Conservation (phyloP, 2,329 filamentous ascomycete genomes). For the Aureobasidium mangrovei region DNA sequence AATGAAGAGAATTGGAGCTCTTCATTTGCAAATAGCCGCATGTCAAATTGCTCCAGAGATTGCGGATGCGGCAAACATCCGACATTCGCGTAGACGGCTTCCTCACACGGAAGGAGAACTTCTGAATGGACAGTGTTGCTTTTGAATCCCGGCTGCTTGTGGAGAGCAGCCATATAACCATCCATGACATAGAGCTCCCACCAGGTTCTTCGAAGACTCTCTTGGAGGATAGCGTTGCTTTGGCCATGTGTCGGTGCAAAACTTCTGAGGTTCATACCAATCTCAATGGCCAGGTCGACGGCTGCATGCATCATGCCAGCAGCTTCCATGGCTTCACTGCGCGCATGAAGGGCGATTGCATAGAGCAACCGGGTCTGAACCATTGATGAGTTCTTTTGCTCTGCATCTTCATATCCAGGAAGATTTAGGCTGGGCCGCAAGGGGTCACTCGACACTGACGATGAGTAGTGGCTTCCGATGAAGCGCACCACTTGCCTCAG, state of each 20-base stretch:
- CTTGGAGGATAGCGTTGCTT: slow-evolving; percentile 61
- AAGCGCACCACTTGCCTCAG: slow-evolving; percentile 49
- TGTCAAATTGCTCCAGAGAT: slow-evolving; percentile 67
- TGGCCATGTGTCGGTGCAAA: slow-evolving; percentile 58
- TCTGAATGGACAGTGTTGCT: slow-evolving; percentile 59
- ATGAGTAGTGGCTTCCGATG: slow-evolving; percentile 47
- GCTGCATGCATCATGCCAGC: slow-evolving; percentile 58
- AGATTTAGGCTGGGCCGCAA: slow-evolving; percentile 36
- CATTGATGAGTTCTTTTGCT: slow-evolving; percentile 38
- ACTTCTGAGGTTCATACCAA: slow-evolving; percentile 63
- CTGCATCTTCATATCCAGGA: slow-evolving; percentile 34
- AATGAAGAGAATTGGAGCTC: slow-evolving; percentile 71
- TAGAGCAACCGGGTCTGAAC: slow-evolving; percentile 73
- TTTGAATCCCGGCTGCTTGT: slow-evolving; percentile 60
- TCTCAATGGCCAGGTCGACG: slow-evolving; percentile 62
- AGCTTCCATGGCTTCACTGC: slow-evolving; percentile 61
- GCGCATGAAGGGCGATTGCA: slow-evolving; percentile 69
- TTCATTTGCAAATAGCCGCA: slow-evolving; percentile 63
- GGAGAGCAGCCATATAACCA: slow-evolving; percentile 74
- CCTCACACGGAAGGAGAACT: slow-evolving; percentile 72
- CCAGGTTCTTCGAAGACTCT: slow-evolving; percentile 83
- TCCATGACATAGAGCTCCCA: slow-evolving; percentile 80
- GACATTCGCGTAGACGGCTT: slow-evolving; percentile 55
- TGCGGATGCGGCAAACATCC: slow-evolving; percentile 45
- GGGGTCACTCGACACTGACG: slow-evolving; percentile 35